Conservation (phyloP, 2,329 filamentous ascomycete genomes). For the Zymoseptoria brevis region DNA sequence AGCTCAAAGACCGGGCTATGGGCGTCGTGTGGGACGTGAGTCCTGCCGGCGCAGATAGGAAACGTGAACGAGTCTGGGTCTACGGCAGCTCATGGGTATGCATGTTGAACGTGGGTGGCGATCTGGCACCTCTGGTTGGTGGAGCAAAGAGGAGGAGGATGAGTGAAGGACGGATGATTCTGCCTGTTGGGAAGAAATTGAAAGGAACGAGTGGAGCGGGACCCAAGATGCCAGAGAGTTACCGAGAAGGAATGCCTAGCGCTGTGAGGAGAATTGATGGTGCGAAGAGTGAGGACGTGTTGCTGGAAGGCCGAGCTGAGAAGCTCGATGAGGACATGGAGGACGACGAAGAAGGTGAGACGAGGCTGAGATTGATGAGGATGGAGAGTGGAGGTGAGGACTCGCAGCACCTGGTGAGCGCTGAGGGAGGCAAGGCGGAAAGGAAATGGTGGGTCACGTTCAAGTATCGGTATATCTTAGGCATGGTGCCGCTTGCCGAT, state of each 20-base stretch:
- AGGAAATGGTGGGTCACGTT: conserved; percentile 67
- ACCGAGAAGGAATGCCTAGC: conserved; percentile 26
- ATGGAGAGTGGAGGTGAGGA: conserved; percentile 10
- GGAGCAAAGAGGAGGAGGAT: conserved; percentile 21
- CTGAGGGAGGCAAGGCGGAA: conserved; percentile 12
- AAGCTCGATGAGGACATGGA: conserved; percentile 31
- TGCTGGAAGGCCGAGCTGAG: conserved; percentile 30
- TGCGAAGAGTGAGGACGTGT: conserved; percentile 22
- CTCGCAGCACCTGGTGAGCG: background rate
- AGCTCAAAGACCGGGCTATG: conserved; percentile 71
- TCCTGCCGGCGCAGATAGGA: conserved; percentile 18
- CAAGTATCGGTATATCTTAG: conserved; percentile 91
- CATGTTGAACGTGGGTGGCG: conserved; percentile 78
- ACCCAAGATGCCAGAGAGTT: conserved; percentile 37
- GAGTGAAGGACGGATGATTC: conserved; percentile 7
- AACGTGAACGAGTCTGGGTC: conserved; percentile 66
- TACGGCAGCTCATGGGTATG: conserved; percentile 81
- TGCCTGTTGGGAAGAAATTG: conserved; percentile 25
- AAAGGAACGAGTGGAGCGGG: conserved; percentile 49
- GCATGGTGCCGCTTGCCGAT: conserved; percentile 51
- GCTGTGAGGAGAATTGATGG: conserved; percentile 22
- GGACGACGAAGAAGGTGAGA: conserved; percentile 19
- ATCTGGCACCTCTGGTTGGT: conserved; percentile 41
- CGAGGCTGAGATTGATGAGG: conserved; percentile 7
- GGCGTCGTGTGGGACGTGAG: conserved; percentile 73